These are phyloP conservation scores for Dactylellina drechsleri DNA, from an alignment of 2,329 filamentous ascomycete genomes.

Conservation along the genomic window DNA sequence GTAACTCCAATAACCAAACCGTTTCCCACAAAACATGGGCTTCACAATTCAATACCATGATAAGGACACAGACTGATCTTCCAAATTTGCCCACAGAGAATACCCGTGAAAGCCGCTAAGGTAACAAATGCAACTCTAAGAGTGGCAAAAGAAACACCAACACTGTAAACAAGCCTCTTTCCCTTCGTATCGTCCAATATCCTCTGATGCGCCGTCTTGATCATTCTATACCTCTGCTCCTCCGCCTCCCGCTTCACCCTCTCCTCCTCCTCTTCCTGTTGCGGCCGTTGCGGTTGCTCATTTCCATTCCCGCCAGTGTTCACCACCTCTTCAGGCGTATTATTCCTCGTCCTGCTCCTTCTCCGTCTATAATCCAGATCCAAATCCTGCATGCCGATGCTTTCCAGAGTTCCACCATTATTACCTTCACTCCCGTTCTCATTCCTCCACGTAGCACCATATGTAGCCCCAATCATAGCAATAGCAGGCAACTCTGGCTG, in stretches of 20 bases:
- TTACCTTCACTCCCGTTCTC: background rate
- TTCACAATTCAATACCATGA: too few relatives aligned
- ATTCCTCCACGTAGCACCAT: slow-evolving; percentile 1
- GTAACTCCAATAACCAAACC: too few relatives aligned
- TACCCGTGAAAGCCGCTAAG: slow-evolving; percentile 9
- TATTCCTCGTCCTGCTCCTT: slow-evolving; percentile 14
- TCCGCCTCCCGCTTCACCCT: background rate
- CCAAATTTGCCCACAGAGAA: slow-evolving; percentile 36
- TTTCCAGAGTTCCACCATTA: background rate
- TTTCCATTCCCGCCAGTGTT: background rate
- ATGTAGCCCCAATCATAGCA: slow-evolving; percentile 17
- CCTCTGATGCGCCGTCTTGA: slow-evolving; percentile 23
- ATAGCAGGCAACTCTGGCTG: slow-evolving; percentile 37
- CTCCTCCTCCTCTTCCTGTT: background rate
- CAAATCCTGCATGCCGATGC: slow-evolving; percentile 20
- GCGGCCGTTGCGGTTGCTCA: background rate
- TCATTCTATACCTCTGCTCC: slow-evolving; percentile 15
- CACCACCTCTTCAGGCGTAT: slow-evolving; percentile 23
- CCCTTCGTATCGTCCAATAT: slow-evolving; percentile 45
- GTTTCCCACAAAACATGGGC: too few relatives aligned
- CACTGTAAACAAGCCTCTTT: slow-evolving; percentile 33
- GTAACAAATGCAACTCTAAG: slow-evolving; percentile 24
- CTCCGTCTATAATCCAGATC: slow-evolving; percentile 44
- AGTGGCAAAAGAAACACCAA: slow-evolving; percentile 7
- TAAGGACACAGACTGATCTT: slow-evolving; percentile 35